A percentile compares a stretch with the other conserved stretches of the same genome.
phyloP scores from a whole-genome alignment of 2,329 filamentous ascomycete species.

The Arthrobotrys iridis region DNA sequence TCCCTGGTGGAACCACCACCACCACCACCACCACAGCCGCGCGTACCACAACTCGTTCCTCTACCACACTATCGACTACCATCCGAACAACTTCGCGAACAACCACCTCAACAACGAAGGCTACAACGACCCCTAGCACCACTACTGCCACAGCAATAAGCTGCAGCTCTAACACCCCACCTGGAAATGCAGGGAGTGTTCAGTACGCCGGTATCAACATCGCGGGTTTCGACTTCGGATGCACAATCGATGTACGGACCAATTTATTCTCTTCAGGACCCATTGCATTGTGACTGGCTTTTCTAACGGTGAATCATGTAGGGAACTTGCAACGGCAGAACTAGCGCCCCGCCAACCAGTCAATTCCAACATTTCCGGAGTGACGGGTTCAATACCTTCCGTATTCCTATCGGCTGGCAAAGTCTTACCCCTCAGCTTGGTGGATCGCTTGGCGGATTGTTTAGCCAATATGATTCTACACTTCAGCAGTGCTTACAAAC shows the following conservation, averaged over 20 bases:
- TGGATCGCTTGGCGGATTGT: slow-evolving; percentile 64
- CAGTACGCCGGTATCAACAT: slow-evolving; percentile 62
- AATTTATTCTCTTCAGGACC: background rate
- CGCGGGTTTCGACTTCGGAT: slow-evolving; percentile 66
- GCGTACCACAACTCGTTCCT: background rate
- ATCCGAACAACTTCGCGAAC: background rate
- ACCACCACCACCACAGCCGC: slow-evolving; percentile 9
- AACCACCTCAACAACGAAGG: background rate
- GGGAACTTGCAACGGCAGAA: slow-evolving; percentile 29
- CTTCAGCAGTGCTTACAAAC: slow-evolving; percentile 70
- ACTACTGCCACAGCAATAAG: slow-evolving; percentile 20
- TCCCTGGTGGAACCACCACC: slow-evolving; percentile 5
- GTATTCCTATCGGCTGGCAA: slow-evolving; percentile 37
- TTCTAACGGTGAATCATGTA: background rate
- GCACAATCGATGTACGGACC: slow-evolving; percentile 60
- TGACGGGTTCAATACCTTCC: slow-evolving; percentile 39
- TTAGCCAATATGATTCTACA: slow-evolving; percentile 68
- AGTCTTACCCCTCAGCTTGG: slow-evolving; percentile 61
- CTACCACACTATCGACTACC: slow-evolving; percentile 1
- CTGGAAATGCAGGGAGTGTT: slow-evolving; percentile 13
- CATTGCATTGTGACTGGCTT: background rate
- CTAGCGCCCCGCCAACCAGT: slow-evolving; percentile 22
- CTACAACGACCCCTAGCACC: background rate
- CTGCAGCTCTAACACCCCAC: slow-evolving; percentile 27
- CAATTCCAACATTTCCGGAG: slow-evolving; percentile 38